Evolutionary conservation across 768 basidiomycete genomes (phyloP).

Genomic region (Boletales sp.): DNA sequence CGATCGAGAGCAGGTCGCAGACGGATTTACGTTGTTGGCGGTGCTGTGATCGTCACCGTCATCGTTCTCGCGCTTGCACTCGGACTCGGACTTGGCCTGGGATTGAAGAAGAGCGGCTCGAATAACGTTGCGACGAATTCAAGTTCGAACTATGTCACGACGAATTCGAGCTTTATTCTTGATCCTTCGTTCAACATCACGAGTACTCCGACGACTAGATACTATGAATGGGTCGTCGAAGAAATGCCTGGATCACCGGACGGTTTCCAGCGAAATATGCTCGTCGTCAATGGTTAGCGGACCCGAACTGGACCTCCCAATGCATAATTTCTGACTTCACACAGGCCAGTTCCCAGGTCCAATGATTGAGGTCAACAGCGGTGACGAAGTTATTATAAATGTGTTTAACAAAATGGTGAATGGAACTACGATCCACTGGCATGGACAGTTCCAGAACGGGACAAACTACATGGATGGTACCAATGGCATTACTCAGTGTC

Average conservation of each 20-base stretch:
- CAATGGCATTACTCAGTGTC: conserved; percentile 46
- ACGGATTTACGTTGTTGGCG: conserved; percentile 15
- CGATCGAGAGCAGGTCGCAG: conserved; percentile 14
- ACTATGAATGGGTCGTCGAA: conserved; percentile 41
- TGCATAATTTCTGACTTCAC: conserved; percentile 2
- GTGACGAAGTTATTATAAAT: conserved; percentile 33
- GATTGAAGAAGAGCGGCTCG: conserved; percentile 19
- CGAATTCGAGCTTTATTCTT: conserved; percentile 29
- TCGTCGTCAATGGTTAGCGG: conserved; percentile 44
- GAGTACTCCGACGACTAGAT: conserved; percentile 36
- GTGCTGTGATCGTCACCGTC: conserved; percentile 7
- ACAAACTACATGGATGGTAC: conserved; percentile 51
- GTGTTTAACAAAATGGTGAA: conserved; percentile 32
- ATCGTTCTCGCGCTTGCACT: conserved; percentile 22
- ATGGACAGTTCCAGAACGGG: conserved; percentile 39
- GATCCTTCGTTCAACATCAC: conserved; percentile 26
- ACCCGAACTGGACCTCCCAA: background rate
- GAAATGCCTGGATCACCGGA: conserved; percentile 39
- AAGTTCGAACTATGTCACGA: conserved; percentile 15
- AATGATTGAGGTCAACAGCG: conserved; percentile 33
- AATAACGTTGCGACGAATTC: conserved; percentile 24
- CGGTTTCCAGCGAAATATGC: conserved; percentile 39
- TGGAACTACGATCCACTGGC: conserved; percentile 34
- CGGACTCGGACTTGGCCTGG: conserved; percentile 28
- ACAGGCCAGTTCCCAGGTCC: conserved; percentile 35